Conservation (phyloP, 352 stramenopile genomes). For the Hyaloperonospora arabidopsidis region DNA sequence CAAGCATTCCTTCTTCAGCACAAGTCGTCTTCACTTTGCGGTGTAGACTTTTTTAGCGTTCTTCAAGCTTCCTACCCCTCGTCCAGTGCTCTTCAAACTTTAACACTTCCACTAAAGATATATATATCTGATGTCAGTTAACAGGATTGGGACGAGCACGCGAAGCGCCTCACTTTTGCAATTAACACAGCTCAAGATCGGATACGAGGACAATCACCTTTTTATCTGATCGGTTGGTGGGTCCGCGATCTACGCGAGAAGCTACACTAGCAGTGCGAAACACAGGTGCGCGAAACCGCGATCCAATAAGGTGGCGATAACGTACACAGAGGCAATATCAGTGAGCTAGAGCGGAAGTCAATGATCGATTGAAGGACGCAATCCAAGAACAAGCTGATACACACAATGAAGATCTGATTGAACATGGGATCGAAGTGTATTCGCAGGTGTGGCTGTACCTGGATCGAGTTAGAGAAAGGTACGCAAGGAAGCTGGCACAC, state of each 20-base stretch:
- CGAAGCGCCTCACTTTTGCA: neutral
- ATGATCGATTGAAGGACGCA: neutral
- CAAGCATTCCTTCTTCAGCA: too few species aligned
- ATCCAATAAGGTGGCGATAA: slow-evolving; percentile 3
- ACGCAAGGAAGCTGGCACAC: too few species aligned
- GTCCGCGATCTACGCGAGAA: too few species aligned
- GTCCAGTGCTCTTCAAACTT: too few species aligned
- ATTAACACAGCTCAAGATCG: neutral
- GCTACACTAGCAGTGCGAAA: too few species aligned
- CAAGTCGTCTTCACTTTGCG: too few species aligned
- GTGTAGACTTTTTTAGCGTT: too few species aligned
- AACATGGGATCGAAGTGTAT: neutral
- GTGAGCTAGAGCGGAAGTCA: neutral
- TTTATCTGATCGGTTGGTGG: too few species aligned
- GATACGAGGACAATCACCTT: too few species aligned
- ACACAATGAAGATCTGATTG: slow-evolving; percentile 1
- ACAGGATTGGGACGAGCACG: neutral
- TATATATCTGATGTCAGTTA: neutral
- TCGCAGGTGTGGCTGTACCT: slow-evolving; percentile 6
- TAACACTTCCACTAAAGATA: neutral
- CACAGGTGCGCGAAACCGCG: too few species aligned
- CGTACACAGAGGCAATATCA: slow-evolving; percentile 7
- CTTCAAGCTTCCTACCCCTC: too few species aligned
- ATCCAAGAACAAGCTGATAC: neutral
- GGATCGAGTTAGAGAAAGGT: neutral